Conservation (phyloP, 2,329 filamentous ascomycete genomes). For the Fusarium kyushuense region DNA sequence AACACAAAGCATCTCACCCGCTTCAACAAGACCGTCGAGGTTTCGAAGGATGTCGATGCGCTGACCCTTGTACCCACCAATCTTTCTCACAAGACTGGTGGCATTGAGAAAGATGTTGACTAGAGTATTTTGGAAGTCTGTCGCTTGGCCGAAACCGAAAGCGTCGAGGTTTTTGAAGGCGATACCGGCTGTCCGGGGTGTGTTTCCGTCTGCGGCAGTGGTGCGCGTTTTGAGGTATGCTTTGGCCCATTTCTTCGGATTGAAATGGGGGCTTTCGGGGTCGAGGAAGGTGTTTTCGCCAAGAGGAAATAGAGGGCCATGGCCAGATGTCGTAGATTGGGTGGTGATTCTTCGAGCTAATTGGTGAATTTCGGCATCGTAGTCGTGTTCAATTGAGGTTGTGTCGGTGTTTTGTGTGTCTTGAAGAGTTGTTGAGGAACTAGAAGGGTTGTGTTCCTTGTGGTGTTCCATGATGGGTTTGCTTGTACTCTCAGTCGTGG, state of each 20-base stretch:
- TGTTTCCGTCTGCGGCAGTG: constrained; percentile 57
- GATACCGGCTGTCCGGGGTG: constrained; percentile 70
- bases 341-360: constrained; percentile 31
- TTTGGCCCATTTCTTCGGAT: constrained; percentile 58
- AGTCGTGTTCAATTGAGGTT: neutral
- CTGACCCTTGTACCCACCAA: constrained; percentile 64
- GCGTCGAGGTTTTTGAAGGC: constrained; percentile 73
- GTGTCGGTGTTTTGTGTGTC: constrained; percentile 4
- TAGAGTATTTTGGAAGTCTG: constrained; percentile 76
- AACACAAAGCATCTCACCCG: constrained; percentile 78
- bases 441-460: neutral
- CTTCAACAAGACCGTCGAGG: constrained; percentile 73
- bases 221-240: constrained; percentile 49
- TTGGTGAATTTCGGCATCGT: constrained; percentile 17
- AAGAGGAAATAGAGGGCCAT: constrained; percentile 38
- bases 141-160: constrained; percentile 71
- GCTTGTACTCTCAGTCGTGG: neutral
- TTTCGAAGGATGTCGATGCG: constrained; percentile 73
- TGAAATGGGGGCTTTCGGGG: constrained; percentile 56
- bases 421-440: neutral
- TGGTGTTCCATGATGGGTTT: neutral
- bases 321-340: constrained; percentile 18
- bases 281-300: constrained; percentile 49
- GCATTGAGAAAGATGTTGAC: constrained; percentile 66
- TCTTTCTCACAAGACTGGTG: constrained; percentile 55